phyloP scores from a whole-genome alignment of 1,284 basidiomycete species.

The Papiliotrema flavescens region DNA sequence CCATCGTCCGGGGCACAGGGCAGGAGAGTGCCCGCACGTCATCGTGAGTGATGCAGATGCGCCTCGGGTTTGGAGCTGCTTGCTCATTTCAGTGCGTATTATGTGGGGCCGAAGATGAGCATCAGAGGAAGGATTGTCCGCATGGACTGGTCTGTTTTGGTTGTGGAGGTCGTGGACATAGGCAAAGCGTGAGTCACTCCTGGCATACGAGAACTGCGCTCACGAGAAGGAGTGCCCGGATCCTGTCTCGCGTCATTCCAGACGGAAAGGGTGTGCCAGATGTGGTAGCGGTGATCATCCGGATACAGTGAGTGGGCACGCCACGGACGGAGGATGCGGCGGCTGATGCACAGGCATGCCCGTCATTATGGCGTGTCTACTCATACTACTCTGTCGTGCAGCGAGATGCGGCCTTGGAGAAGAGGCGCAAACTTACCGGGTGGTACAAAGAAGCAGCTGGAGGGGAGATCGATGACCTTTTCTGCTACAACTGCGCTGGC shows the following conservation, averaged over 20 bases:
- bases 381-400: slow-evolving; percentile 64
- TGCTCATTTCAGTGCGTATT: slow-evolving; percentile 66
- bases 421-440: slow-evolving; percentile 18
- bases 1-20: slow-evolving; percentile 38
- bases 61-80: neutral
- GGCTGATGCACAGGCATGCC: slow-evolving; percentile 63
- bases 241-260: slow-evolving; percentile 49
- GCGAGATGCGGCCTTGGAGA: slow-evolving; percentile 54
- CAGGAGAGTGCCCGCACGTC: slow-evolving; percentile 34
- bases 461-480: slow-evolving; percentile 42
- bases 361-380: slow-evolving; percentile 82
- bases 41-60: slow-evolving; percentile 26
- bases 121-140: slow-evolving; percentile 75
- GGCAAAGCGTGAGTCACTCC: slow-evolving; percentile 57
- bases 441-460: slow-evolving; percentile 43
- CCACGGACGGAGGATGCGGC: neutral
- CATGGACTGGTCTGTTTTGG: slow-evolving; percentile 78
- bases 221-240: slow-evolving; percentile 68
- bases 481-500: slow-evolving; percentile 81
- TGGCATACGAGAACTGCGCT: neutral
- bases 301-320: slow-evolving; percentile 57
- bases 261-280: slow-evolving; percentile 60
- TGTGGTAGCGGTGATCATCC: slow-evolving; percentile 70
- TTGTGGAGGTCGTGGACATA: slow-evolving; percentile 83
- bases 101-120: slow-evolving; percentile 81